These are phyloP conservation scores for Podospora pseudopauciseta DNA, from an alignment of 495 filamentous ascomycete species.

Conservation along the genomic window DNA sequence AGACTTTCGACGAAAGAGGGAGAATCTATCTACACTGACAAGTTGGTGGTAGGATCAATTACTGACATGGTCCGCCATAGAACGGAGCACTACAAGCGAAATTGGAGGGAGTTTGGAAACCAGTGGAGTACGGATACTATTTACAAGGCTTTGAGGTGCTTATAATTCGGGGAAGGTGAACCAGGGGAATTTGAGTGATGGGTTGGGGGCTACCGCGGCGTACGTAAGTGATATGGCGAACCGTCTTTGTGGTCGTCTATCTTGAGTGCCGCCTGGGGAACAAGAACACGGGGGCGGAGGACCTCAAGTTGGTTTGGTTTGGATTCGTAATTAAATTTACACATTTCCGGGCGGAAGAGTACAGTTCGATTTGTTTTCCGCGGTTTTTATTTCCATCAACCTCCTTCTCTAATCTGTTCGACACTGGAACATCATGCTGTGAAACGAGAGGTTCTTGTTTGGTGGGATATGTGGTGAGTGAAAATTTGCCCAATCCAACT, in stretches of 20 bases:
- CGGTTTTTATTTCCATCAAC: not conserved
- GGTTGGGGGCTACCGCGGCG: slow-evolving; percentile 28
- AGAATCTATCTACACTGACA: not conserved
- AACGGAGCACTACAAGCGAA: slow-evolving; percentile 36
- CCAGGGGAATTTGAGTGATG: slow-evolving; percentile 34
- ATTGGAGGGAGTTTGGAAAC: slow-evolving; percentile 33
- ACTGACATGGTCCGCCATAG: slow-evolving; percentile 38
- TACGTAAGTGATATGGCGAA: slow-evolving; percentile 43
- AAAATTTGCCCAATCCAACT: too few species aligned
- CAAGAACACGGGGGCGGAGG: too few species aligned
- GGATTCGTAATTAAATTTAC: not conserved
- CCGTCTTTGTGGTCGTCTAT: slow-evolving; percentile 30
- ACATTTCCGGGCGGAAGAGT: not conserved
- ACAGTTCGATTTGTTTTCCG: not conserved
- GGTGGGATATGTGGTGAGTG: too few species aligned
- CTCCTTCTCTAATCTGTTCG: too few species aligned
- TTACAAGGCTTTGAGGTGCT: slow-evolving; percentile 39
- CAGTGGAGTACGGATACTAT: slow-evolving; percentile 31
- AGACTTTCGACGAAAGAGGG: too few species aligned
- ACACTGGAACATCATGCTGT: too few species aligned
- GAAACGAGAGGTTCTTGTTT: too few species aligned
- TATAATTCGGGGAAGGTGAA: slow-evolving; percentile 44
- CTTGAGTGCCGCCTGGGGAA: not conserved
- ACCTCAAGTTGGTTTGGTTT: not conserved
- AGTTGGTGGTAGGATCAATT: slow-evolving; percentile 29